phyloP scores from a whole-genome alignment of 768 basidiomycete species.

The Tylopilus sp. region DNA sequence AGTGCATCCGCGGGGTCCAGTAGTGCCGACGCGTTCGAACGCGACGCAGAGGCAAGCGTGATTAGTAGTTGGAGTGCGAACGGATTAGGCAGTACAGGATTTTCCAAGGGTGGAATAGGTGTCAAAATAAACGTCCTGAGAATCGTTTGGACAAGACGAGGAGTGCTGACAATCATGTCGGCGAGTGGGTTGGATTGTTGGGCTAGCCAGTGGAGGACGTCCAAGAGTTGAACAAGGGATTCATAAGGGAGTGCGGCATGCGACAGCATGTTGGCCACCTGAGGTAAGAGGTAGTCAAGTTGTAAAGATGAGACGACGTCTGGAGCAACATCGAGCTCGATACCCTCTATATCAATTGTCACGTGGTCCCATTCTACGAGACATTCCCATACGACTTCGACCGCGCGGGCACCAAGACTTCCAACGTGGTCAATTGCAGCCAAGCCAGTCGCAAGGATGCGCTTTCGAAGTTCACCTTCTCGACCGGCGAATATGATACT shows the following conservation, averaged over 20 bases:
- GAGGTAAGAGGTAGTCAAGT: conserved; percentile 48
- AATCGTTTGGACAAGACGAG: conserved; percentile 49
- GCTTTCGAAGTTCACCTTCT: conserved; percentile 47
- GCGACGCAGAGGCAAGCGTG: conserved; percentile 59
- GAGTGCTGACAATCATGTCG: conserved; percentile 45
- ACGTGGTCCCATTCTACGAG: conserved; percentile 60
- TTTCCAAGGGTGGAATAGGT: conserved; percentile 41
- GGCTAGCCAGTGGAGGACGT: conserved; percentile 57
- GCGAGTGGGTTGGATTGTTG: conserved; percentile 55
- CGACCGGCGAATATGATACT: conserved; percentile 25
- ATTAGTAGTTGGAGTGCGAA: conserved; percentile 55
- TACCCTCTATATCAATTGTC: conserved; percentile 32
- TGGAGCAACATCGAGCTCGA: conserved; percentile 39
- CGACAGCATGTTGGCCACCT: conserved; percentile 39
- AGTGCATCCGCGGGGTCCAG: conserved; percentile 58
- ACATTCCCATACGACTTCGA: conserved; percentile 73
- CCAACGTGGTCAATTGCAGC: conserved; percentile 66
- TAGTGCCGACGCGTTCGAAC: conserved; percentile 60
- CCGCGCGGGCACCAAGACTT: conserved; percentile 60
- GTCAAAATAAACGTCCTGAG: conserved; percentile 57
- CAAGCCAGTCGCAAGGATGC: conserved; percentile 63
- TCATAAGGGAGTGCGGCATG: conserved; percentile 44
- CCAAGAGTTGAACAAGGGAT: conserved; percentile 54
- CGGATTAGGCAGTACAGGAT: conserved; percentile 35
- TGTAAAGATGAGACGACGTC: conserved; percentile 18